Conservation (phyloP, 768 basidiomycete species). For the Lactarius sp. region DNA sequence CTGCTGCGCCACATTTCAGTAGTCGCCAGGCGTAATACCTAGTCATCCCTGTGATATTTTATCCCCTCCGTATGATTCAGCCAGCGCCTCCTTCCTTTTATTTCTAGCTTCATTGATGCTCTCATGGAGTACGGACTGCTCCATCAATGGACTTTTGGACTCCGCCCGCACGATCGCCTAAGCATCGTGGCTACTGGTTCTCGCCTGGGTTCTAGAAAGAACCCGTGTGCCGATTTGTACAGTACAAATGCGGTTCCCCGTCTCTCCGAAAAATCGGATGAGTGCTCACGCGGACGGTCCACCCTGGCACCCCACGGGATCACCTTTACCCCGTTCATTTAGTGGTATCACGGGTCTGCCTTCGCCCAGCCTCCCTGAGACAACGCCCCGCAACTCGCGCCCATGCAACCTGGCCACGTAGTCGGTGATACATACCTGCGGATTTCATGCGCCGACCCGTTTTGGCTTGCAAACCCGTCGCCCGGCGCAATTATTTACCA, state of each 20-base stretch:
- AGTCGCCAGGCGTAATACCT: background rate
- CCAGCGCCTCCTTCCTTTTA: background rate
- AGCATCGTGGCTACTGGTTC: slow-evolving; percentile 6
- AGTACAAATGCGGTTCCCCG: background rate
- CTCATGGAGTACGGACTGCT: background rate
- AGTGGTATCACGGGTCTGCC: slow-evolving; percentile 1
- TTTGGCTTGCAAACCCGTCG: background rate
- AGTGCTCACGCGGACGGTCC: slow-evolving; percentile 4
- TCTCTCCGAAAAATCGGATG: slow-evolving; percentile 5
- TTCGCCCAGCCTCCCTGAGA: slow-evolving; percentile 1
- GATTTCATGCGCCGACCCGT: background rate
- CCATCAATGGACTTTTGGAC: slow-evolving; percentile 4
- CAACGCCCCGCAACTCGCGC: background rate
- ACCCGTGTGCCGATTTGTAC: slow-evolving; percentile 5
- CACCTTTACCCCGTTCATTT: slow-evolving; percentile 10
- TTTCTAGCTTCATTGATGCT: background rate
- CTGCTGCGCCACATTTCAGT: background rate
- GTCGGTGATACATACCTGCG: background rate
- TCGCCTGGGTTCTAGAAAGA: slow-evolving; percentile 7
- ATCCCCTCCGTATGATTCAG: background rate
- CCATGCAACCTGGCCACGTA: slow-evolving; percentile 2
- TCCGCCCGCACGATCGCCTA: slow-evolving; percentile 14
- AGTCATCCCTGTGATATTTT: background rate
- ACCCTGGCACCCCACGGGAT: background rate
- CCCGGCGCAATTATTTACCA: slow-evolving; percentile 1